Evolutionary conservation across 2,329 filamentous ascomycete genomes (phyloP).

Genomic region (Aspergillus fumigatus): DNA sequence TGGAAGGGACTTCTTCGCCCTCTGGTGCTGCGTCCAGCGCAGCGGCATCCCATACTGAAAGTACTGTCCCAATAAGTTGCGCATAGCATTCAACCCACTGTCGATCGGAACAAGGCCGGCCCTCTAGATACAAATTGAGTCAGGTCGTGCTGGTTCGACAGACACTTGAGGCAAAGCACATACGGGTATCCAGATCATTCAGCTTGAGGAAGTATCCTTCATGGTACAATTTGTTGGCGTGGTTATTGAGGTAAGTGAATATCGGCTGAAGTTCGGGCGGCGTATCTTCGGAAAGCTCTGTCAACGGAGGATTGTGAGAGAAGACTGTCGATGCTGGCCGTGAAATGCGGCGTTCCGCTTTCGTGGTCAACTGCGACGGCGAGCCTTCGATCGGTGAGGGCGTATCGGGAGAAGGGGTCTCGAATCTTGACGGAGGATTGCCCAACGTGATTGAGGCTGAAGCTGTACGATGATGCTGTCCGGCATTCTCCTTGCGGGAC

Average conservation of each 20-base stretch:
- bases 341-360: slow-evolving; percentile 51
- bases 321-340: slow-evolving; percentile 82
- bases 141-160: slow-evolving; percentile 17
- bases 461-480: slow-evolving; percentile 25
- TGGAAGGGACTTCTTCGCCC: slow-evolving; percentile 78
- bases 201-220: slow-evolving; percentile 97
- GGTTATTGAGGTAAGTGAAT: slow-evolving; percentile 89
- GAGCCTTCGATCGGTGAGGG: slow-evolving; percentile 34
- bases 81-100: slow-evolving; percentile 97
- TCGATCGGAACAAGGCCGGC: slow-evolving; percentile 76
- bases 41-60: slow-evolving; percentile 92
- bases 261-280: slow-evolving; percentile 91
- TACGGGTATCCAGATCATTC: slow-evolving; percentile 89
- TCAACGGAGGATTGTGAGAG: slow-evolving; percentile 76
- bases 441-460: slow-evolving; percentile 17
- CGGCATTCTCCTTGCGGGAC: slow-evolving; percentile 33
- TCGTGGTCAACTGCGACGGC: slow-evolving; percentile 36
- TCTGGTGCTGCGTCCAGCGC: slow-evolving; percentile 84
- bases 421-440: slow-evolving; percentile 22
- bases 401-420: slow-evolving; percentile 34
- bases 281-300: slow-evolving; percentile 80
- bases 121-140: slow-evolving; percentile 56
- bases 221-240: slow-evolving; percentile 94
- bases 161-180: slow-evolving; percentile 35
- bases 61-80: slow-evolving; percentile 87